Conservation (phyloP, 495 filamentous ascomycete genomes). For the Extremus antarcticus region DNA sequence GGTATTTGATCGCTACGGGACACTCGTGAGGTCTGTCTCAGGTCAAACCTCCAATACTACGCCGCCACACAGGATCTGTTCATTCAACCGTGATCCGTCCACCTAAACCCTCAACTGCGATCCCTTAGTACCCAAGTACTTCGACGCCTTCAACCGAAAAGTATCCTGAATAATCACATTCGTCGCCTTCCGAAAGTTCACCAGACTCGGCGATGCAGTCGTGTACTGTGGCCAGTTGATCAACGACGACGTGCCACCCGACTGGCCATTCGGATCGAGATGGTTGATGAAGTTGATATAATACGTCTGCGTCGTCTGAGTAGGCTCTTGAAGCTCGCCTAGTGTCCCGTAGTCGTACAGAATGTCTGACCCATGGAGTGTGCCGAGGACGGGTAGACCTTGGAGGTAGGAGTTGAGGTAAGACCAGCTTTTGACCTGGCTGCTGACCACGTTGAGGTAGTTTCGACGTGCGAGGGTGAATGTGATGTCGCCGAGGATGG, state of each 20-base stretch:
- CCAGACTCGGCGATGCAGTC: background rate
- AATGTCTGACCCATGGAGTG: conserved; percentile 59
- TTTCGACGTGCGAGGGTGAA: conserved; percentile 54
- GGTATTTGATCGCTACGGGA: too few relatives aligned
- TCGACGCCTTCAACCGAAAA: background rate
- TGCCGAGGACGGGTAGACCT: conserved; percentile 58
- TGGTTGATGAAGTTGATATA: conserved; percentile 21
- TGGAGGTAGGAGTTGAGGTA: conserved; percentile 60
- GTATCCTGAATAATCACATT: background rate
- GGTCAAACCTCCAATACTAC: too few relatives aligned
- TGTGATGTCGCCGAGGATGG: conserved; percentile 26
- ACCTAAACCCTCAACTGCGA: background rate
- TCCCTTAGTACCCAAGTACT: background rate
- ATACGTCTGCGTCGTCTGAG: conserved; percentile 15
- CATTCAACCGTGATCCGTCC: background rate
- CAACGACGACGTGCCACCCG: background rate
- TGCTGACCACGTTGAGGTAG: conserved; percentile 33
- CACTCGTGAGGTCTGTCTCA: too few relatives aligned
- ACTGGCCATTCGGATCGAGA: conserved; percentile 15
- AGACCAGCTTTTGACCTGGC: conserved; percentile 47
- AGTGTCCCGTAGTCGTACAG: conserved; percentile 3
- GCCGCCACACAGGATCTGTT: too few relatives aligned
- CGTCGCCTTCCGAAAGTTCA: background rate
- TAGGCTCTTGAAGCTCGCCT: background rate
- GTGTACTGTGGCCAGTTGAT: background rate